Percentiles rank a stretch among this genome's conserved stretches.
Evolutionary conservation across 2,329 filamentous ascomycete genomes (phyloP).

Genomic region (Ilyonectria destructans): DNA sequence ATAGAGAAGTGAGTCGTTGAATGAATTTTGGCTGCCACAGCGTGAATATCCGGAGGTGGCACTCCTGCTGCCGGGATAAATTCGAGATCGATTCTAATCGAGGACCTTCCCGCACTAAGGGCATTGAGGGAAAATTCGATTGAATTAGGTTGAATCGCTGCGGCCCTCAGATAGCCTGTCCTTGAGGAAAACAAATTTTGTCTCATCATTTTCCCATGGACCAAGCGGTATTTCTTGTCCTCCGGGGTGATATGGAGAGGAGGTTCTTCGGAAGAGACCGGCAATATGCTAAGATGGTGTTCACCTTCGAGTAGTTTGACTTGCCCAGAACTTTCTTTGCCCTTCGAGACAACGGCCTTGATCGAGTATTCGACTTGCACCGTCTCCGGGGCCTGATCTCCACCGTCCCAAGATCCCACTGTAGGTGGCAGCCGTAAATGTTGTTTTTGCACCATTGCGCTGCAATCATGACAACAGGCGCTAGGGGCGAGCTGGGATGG

Average conservation of each 20-base stretch:
- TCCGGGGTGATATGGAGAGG: slow-evolving; percentile 8
- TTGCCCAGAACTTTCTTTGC: not conserved
- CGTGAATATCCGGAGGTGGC: not conserved
- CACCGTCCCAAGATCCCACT: slow-evolving; percentile 39
- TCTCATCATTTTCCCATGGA: slow-evolving; percentile 9
- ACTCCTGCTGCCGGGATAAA: slow-evolving; percentile 5
- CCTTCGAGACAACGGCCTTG: slow-evolving; percentile 1
- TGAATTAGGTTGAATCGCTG: slow-evolving; percentile 4
- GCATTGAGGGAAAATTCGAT: slow-evolving; percentile 2
- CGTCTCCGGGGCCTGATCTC: slow-evolving; percentile 41
- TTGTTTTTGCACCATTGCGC: slow-evolving; percentile 28
- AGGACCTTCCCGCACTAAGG: slow-evolving; percentile 1
- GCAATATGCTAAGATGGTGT: slow-evolving; percentile 3
- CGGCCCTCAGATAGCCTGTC: slow-evolving; percentile 2
- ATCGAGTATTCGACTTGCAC: slow-evolving; percentile 34
- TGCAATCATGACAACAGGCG: slow-evolving; percentile 30
- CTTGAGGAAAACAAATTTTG: slow-evolving; percentile 2
- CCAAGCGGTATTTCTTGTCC: not conserved
- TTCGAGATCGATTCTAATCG: slow-evolving; percentile 6
- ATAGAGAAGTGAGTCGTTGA: slow-evolving; percentile 12
- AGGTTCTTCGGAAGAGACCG: slow-evolving; percentile 5
- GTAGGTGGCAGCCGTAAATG: slow-evolving; percentile 42
- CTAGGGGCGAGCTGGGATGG: slow-evolving; percentile 38
- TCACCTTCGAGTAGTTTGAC: not conserved
- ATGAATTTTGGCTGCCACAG: not conserved